Evolutionary conservation across 140 eudicot genomes (phyloP).

Genomic region (Bidens hawaiensis): DNA sequence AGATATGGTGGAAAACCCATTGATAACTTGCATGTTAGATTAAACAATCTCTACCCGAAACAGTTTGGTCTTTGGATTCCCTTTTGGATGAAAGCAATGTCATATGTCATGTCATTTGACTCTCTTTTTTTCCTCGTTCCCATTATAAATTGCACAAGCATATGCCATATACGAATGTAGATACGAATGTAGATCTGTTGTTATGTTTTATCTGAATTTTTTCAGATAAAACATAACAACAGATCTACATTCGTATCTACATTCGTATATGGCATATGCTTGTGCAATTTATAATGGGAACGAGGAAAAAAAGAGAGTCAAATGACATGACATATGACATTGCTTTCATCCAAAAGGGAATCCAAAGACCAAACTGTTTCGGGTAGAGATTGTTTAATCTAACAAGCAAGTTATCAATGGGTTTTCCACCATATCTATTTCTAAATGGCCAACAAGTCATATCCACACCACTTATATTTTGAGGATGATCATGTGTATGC

Average conservation of each 20-base stretch:
- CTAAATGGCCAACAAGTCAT: slow-evolving; percentile 25
- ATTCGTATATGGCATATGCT: no score
- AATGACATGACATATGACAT: slow-evolving; percentile 21
- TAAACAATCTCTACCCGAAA: slow-evolving; percentile 26
- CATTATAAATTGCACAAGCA: neutral
- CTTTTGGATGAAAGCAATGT: slow-evolving; percentile 23
- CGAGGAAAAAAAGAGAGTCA: neutral
- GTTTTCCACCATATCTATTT: slow-evolving; percentile 19
- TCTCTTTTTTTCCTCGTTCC: neutral
- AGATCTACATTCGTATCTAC: neutral
- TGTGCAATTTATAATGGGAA: neutral
- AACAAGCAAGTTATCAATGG: slow-evolving; percentile 20
- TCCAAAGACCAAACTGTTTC: slow-evolving; percentile 14
- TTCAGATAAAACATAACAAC: neutral
- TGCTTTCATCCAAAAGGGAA: slow-evolving; percentile 21
- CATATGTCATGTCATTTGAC: slow-evolving; percentile 14
- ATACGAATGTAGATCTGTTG: neutral
- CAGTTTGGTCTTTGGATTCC: slow-evolving; percentile 12
- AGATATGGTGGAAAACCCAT: slow-evolving; percentile 19
- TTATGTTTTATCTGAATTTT: neutral
- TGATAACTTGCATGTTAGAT: slow-evolving; percentile 20
- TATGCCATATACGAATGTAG: no score
- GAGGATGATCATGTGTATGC: slow-evolving; percentile 5
- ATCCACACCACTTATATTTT: slow-evolving; percentile 2
- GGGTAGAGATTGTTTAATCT: slow-evolving; percentile 26